These are phyloP conservation scores for Fusarium penzigii DNA, from an alignment of 2,329 filamentous ascomycete species.

Conservation along the genomic window DNA sequence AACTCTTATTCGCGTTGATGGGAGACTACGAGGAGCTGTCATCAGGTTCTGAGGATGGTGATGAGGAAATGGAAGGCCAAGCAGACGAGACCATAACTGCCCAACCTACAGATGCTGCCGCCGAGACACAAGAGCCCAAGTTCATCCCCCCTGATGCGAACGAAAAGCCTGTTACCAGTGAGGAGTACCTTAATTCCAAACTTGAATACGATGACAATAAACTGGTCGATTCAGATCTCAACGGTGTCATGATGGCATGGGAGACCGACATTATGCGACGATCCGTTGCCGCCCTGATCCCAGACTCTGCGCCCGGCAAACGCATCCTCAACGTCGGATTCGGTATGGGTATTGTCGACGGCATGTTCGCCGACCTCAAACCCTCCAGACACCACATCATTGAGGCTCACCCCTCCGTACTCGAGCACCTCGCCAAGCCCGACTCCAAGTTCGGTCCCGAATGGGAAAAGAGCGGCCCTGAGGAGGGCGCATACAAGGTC, in stretches of 20 bases:
- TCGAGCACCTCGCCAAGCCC: slow-evolving; percentile 59
- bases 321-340: slow-evolving; percentile 84
- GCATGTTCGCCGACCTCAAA: slow-evolving; percentile 67
- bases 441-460: slow-evolving; percentile 53
- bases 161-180: slow-evolving; percentile 58
- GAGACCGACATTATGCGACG: slow-evolving; percentile 83
- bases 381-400: slow-evolving; percentile 79
- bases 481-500: slow-evolving; percentile 70
- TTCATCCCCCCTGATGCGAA: slow-evolving; percentile 38
- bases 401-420: slow-evolving; percentile 79
- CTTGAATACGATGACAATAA: slow-evolving; percentile 66
- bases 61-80: slow-evolving; percentile 49
- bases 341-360: slow-evolving; percentile 87
- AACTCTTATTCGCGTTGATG: slow-evolving; percentile 80
- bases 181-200: slow-evolving; percentile 67
- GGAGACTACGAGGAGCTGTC: slow-evolving; percentile 77
- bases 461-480: slow-evolving; percentile 58
- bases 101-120: slow-evolving; percentile 34
- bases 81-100: slow-evolving; percentile 42
- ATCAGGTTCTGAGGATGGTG: slow-evolving; percentile 54
- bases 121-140: slow-evolving; percentile 30
- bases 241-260: slow-evolving; percentile 95
- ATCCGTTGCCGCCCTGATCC: slow-evolving; percentile 68
- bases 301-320: slow-evolving; percentile 50
- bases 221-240: slow-evolving; percentile 72